phyloP scores from a whole-genome alignment of 768 basidiomycete genomes.

The Boletus rubescentipes region DNA sequence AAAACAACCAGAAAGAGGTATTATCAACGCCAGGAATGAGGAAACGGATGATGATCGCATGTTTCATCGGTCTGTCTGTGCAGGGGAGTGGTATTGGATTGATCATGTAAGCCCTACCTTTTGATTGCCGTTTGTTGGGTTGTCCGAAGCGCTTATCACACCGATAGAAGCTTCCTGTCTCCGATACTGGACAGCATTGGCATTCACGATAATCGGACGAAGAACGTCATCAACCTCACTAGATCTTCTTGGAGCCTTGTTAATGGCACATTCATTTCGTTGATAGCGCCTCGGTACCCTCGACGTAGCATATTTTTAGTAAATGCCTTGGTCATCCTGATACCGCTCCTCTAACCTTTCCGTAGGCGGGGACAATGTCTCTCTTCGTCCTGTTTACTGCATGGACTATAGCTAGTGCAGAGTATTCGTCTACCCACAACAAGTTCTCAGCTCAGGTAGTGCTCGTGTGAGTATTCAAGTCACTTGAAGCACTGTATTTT shows the following conservation, averaged over 20 bases:
- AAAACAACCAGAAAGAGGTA: too few relatives aligned
- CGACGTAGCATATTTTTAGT: conserved; percentile 16
- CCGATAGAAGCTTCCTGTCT: conserved; percentile 5
- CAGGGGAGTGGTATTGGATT: too few relatives aligned
- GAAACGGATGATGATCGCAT: too few relatives aligned
- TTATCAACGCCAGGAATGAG: too few relatives aligned
- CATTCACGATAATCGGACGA: conserved; percentile 14
- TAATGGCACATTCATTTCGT: background rate
- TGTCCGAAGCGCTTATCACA: background rate
- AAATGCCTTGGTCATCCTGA: background rate
- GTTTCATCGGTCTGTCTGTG: too few relatives aligned
- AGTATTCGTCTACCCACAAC: conserved; percentile 13
- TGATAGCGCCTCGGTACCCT: conserved; percentile 12
- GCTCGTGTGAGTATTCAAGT: conserved; percentile 4
- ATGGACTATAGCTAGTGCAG: conserved; percentile 18
- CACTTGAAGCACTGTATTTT: background rate
- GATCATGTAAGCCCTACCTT: too few relatives aligned
- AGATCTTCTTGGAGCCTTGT: conserved; percentile 7
- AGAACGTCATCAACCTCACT: conserved; percentile 12
- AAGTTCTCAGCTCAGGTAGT: conserved; percentile 3
- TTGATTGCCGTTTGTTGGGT: too few relatives aligned
- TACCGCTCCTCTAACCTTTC: background rate
- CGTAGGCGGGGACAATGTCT: conserved; percentile 10
- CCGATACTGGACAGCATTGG: conserved; percentile 15
- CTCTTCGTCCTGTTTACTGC: conserved; percentile 11